Percentiles rank a stretch among this genome's conserved stretches.
These are phyloP conservation scores for Kalmusia sp. DNA, from an alignment of 2,329 filamentous ascomycete genomes.

Conservation along the genomic window DNA sequence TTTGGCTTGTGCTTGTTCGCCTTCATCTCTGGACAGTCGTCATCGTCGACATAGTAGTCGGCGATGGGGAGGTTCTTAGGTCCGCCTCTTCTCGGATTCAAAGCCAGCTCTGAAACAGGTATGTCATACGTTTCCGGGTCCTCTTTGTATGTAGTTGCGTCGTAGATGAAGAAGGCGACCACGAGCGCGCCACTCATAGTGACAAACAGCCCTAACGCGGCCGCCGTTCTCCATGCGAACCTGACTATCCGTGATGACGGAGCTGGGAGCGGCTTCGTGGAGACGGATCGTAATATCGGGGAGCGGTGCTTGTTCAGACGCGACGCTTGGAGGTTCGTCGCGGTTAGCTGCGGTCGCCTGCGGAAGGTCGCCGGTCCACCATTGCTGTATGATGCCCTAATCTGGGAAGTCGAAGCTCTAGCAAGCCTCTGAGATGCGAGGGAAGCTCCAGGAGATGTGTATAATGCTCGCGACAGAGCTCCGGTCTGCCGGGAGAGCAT, in stretches of 20 bases:
- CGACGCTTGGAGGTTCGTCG: slow-evolving; percentile 24
- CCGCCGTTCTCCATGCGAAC: slow-evolving; percentile 73
- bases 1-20: slow-evolving; percentile 86
- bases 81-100: slow-evolving; percentile 82
- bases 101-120: slow-evolving; percentile 80
- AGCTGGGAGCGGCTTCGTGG: slow-evolving; percentile 38
- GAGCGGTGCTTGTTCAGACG: slow-evolving; percentile 24
- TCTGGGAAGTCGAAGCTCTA: slow-evolving; percentile 17
- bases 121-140: slow-evolving; percentile 72
- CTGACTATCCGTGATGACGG: slow-evolving; percentile 49
- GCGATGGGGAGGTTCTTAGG: slow-evolving; percentile 95
- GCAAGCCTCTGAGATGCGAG: slow-evolving; percentile 15
- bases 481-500: slow-evolving; percentile 42
- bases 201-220: slow-evolving; percentile 77
- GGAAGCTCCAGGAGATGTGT: slow-evolving; percentile 24
- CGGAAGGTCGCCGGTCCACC: slow-evolving; percentile 26
- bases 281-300: slow-evolving; percentile 31
- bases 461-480: slow-evolving; percentile 36
- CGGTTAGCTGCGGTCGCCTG: slow-evolving; percentile 31
- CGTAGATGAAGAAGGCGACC: slow-evolving; percentile 89
- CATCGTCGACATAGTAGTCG: slow-evolving; percentile 86
- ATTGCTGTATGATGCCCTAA: slow-evolving; percentile 35
- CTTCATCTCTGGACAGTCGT: slow-evolving; percentile 75
- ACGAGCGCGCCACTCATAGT: slow-evolving; percentile 73
- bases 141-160: slow-evolving; percentile 88